phyloP scores from a whole-genome alignment of 116 monocot species.

The Iris pallida region DNA sequence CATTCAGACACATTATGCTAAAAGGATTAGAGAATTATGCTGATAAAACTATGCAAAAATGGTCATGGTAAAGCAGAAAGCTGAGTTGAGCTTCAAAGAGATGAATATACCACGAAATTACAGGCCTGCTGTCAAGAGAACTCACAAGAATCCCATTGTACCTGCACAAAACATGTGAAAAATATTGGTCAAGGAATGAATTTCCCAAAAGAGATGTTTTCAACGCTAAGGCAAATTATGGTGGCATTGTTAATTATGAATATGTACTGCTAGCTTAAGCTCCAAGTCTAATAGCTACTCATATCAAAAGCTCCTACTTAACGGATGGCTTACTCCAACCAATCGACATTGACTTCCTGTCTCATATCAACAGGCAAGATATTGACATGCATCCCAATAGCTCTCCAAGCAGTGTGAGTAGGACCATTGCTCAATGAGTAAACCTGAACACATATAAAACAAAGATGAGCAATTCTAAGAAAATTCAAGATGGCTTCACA shows the following conservation, averaged over 20 bases:
- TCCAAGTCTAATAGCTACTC: background rate
- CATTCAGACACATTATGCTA: too few relatives aligned
- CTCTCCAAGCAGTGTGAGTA: constrained; percentile 45
- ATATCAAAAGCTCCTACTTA: too few relatives aligned
- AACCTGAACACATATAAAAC: constrained; percentile 26
- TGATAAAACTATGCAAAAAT: too few relatives aligned
- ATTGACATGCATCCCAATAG: constrained; percentile 35
- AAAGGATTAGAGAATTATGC: too few relatives aligned
- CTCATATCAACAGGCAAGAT: constrained; percentile 31
- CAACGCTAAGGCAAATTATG: background rate
- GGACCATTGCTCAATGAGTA: constrained; percentile 61
- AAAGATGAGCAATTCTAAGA: constrained; percentile 10
- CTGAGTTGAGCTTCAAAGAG: too few relatives aligned
- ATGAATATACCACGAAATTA: constrained; percentile 45
- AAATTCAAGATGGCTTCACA: background rate
- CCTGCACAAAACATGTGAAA: constrained; percentile 30
- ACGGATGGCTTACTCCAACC: constrained; percentile 62
- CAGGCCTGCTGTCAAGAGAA: constrained; percentile 42
- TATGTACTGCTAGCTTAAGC: background rate
- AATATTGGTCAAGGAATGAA: background rate
- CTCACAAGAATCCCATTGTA: constrained; percentile 57
- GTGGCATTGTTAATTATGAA: background rate
- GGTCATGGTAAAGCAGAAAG: too few relatives aligned
- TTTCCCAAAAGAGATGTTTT: background rate
- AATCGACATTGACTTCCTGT: constrained; percentile 39